phyloP scores from a whole-genome alignment of 352 stramenopile genomes.

The Globisporangium splendens region DNA sequence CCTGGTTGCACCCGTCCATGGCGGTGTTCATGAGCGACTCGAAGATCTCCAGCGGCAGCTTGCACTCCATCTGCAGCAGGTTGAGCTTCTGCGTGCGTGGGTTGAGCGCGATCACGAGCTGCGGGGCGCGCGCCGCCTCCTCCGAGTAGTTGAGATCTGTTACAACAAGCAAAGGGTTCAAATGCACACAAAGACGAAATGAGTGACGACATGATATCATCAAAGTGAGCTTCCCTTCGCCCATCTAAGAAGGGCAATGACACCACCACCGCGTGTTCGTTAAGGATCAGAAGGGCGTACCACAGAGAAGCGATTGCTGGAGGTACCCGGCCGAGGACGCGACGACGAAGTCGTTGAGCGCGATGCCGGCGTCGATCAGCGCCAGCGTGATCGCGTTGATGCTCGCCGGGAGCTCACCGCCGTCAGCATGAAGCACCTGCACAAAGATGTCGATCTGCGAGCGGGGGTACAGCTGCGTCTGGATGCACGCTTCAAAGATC shows the following conservation, averaged over 20 bases:
- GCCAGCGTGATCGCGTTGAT: constrained; percentile 91
- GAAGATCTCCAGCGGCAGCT: constrained; percentile 85
- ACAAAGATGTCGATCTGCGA: constrained; percentile 93
- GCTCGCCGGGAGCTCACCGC: constrained; percentile 79
- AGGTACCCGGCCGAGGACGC: constrained; percentile 87
- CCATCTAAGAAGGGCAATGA: too few relatives aligned
- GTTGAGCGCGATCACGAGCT: constrained; percentile 86
- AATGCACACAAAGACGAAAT: too few relatives aligned
- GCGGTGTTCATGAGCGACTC: constrained; percentile 81
- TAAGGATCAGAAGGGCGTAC: constrained; percentile 27
- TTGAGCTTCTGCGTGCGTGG: constrained; percentile 86
- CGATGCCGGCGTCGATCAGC: constrained; percentile 89
- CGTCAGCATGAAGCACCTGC: constrained; percentile 89
- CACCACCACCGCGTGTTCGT: too few relatives aligned
- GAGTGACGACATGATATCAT: too few relatives aligned
- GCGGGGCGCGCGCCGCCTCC: constrained; percentile 80
- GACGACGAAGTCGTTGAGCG: constrained; percentile 91
- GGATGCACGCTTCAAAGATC: constrained; percentile 89
- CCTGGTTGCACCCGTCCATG: constrained; percentile 78
- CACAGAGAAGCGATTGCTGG: constrained; percentile 85
- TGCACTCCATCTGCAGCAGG: constrained; percentile 90
- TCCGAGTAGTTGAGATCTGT: constrained; percentile 90
- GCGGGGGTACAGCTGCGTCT: constrained; percentile 88
- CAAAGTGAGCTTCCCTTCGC: too few relatives aligned
- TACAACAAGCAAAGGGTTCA: background rate